These are phyloP conservation scores for Picochlorum sp. DNA, from an alignment of 139 green algal species.

Conservation along the genomic window DNA sequence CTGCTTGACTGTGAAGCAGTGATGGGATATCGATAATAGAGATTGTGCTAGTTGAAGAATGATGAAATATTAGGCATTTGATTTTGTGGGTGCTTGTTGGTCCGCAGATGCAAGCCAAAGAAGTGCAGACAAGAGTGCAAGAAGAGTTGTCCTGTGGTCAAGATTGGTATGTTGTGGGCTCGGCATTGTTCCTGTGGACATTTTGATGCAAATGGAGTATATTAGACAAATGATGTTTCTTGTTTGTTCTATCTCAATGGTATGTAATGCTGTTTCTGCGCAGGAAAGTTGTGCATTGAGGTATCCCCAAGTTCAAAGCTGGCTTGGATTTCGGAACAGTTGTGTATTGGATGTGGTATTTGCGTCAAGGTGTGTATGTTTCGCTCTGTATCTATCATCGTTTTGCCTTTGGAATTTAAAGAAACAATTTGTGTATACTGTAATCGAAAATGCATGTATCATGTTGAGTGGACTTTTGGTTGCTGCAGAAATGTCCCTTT, in stretches of 20 bases:
- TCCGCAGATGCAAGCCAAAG: constrained; percentile 88
- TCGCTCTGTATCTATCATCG: too few relatives aligned
- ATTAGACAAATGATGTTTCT: too few relatives aligned
- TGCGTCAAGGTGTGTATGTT: constrained; percentile 99
- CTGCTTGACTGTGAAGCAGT: not conserved
- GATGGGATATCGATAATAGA: not conserved
- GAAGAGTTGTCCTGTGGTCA: constrained; percentile 96
- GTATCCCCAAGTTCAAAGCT: constrained; percentile 76
- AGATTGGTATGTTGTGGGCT: too few relatives aligned
- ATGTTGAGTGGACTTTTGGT: constrained; percentile 37
- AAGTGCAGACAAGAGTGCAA: constrained; percentile 99
- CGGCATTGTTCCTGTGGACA: too few relatives aligned
- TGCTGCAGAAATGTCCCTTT: constrained; percentile 98
- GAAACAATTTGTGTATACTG: not conserved
- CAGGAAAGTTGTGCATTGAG: constrained; percentile 96
- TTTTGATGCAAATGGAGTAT: not conserved
- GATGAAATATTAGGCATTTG: not conserved
- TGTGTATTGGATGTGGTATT: constrained; percentile 99
- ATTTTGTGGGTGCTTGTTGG: not conserved
- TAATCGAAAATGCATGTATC: not conserved
- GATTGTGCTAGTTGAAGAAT: not conserved
- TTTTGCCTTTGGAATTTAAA: not conserved
- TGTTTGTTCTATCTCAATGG: too few relatives aligned
- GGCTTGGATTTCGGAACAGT: constrained; percentile 92
- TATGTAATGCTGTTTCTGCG: too few relatives aligned